Base-by-base conservation (phyloP, 805 yeast genomes). In the Priceomyces medius region DNA sequence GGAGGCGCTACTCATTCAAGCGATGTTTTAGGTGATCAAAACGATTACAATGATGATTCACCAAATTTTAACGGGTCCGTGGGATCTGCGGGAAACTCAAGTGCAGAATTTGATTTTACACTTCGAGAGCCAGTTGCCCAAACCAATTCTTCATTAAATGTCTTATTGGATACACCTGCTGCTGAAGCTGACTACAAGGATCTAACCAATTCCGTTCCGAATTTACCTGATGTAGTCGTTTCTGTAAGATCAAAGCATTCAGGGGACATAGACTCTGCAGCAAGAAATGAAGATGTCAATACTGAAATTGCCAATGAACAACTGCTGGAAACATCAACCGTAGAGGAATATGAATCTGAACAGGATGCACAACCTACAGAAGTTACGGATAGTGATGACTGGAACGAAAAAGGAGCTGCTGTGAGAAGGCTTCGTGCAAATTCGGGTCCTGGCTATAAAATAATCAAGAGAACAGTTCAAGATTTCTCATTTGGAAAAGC, bases 401-500 rank as follows among this genome's bases (percentile, higher is more conserved):
- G 73, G 74, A 48, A 47, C 13, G 57, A 62, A 24, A 54, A 50
- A 28, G 73, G 72, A 2, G 67, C 70, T 9, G 74, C 73, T 1
- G 55, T 56, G 13, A 54, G 49, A 37, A 45, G 40, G 14, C 45
- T 63, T 3, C 47, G 40, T 0, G 45, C 32, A 2, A 47, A 48
- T 5, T 48, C 58, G 3, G 49, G 49, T 2, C 47, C 58, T 3
- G 48, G 49, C 2, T 49, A 47, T 20, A 49, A 50, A 21, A 47
- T 67, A 10, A 59, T 70, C 20, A 58, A 64, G 36, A 49, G 76
- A 44, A 62, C 61, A 2, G 76, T 71, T 2, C 47, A 46, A 18
- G 76, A 71, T 51, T 71, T 71, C 44, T 60, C 60, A 42, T 68
- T 68, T 38, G 76, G 76, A 4, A 58, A 60, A 35, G 54, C 53